Evolutionary conservation across 345 rosid species (phyloP), one percentile per base, ranked within the genome.

Genomic region (Murraya koenigii): DNA sequence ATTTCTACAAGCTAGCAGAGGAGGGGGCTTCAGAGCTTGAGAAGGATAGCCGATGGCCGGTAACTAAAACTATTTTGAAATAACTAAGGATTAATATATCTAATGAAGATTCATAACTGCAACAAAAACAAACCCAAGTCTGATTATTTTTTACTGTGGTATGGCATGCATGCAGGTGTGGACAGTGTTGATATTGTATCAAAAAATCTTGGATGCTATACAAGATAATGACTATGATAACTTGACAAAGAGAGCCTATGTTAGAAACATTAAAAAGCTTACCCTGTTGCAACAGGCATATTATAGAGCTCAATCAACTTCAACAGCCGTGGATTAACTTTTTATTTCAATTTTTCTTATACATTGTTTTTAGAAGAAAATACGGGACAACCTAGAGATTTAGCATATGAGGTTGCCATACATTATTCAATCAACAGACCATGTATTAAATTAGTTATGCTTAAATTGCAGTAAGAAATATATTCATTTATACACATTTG

Each of bases 11-110:
- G 61, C 87, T 86, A 41, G 94, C 92, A 5, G 92, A 89, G 72
- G 86, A 83, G 26, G 92, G 92, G 44, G 90, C 89, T 60, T 87
- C 89, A 1, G 86, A 81, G 74, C 90, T 90, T 23, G 83, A 87
- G 77, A 82, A 85, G 68, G 90, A 81, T 72, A 90, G 94, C 75
- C 89, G 92, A 11, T 86, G 91, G 91, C 49, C 49, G 49, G 49
- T 44, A 44, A 44, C 49, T 13, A 3, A 44, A 44, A 44, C 11
- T 3, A 44, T 5, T 44, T 44, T 13, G 17, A 44, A 11, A 44
- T 44, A 44, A 44, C 49, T 44, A 44, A 44, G 17, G 10, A 44
- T 52, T 52, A 17, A 52, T 52, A 7, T 7, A 52, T 5, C 56
- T 19, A 52, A 52, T 52, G n/a, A 52, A 17, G 22, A 52, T 52